Percentiles rank a stretch among this genome's conserved stretches.
Evolutionary conservation across 176 grass and related monocot species (phyloP).

Genomic region (Echinochloa phyllopogon): DNA sequence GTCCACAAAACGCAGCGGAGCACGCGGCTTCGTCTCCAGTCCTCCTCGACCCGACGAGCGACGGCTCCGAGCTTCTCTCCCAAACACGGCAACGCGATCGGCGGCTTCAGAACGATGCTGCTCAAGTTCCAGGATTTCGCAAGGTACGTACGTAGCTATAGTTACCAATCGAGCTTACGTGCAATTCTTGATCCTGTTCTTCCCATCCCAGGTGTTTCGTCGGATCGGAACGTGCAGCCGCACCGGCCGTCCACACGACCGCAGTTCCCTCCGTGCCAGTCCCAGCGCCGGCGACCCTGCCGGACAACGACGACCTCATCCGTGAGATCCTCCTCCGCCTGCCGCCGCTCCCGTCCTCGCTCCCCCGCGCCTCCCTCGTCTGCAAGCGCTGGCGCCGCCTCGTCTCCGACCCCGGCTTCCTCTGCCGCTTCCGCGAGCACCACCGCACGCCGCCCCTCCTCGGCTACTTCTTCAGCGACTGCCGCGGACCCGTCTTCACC

Average conservation of each 20-base stretch:
- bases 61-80: no score
- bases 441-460: background rate
- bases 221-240: background rate
- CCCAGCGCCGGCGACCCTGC: background rate
- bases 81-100: background rate
- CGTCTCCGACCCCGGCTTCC: background rate
- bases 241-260: background rate
- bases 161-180: background rate
- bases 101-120: background rate
- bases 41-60: no score
- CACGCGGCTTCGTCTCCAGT: no score
- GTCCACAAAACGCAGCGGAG: background rate
- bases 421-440: background rate
- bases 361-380: no score
- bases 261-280: background rate
- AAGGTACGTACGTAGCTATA: constrained; percentile 1
- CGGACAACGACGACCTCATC: constrained; percentile 18
- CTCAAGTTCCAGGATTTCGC: background rate
- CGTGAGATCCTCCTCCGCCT: constrained; percentile 1
- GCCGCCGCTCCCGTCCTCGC: constrained; percentile 5
- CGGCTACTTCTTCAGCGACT: background rate
- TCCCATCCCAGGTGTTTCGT: background rate
- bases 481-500: background rate
- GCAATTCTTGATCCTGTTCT: background rate
- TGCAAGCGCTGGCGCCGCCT: background rate